Base-by-base conservation (phyloP, 768 basidiomycete species). In the Boletellus emodensis region DNA sequence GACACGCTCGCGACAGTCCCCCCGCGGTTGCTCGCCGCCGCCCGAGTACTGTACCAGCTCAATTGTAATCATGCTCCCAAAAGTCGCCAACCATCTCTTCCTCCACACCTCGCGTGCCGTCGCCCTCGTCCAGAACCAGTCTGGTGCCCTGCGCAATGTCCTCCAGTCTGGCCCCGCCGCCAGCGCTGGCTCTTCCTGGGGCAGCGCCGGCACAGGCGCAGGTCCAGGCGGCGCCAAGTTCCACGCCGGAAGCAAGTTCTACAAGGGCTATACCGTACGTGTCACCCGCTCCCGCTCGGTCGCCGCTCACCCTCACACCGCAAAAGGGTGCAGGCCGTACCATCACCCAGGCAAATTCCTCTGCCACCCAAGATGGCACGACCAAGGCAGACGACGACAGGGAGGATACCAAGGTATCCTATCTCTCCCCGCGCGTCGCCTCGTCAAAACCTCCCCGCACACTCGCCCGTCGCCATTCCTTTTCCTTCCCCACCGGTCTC, bases 81-180 rank as follows among this genome's bases (percentile, higher is more conserved):
- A n/a, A n/a, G n/a, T 87, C 71, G 84, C 87, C 28, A 85, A 83
- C n/a, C 82, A 85, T 44, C 74, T 92, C 46, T 71, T 92, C 32
- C 81, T 90, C 53, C 83, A 84, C 56, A 87, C 86, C 0, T 78
- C 84, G 13, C 84, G 89, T 61, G 87, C 85, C 14, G 89, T 83
- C 41, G 81, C 85, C 0, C 80, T 83, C 42, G 84, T 86, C 49
- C 87, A 90, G 58, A 82, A 83, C 54, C 87, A 87, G 65, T 76
- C 76, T 5, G 71, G 77, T 5, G 80, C 86, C 0, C 73, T 90
- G 64, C 75, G 88, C 51, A 91, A 86, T 77, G 90, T 86, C 48
- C 76, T 90, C 49, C 85, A 89, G 62, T 73, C 78, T 3, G 66
- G 72, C 10, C 70, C 78, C 8, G 66, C 71, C 20, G 75, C 75